Percentiles rank a stretch among this genome's conserved stretches.
Evolutionary conservation across 352 stramenopile genomes (phyloP).

Genomic region (Peronospora tabacina): DNA sequence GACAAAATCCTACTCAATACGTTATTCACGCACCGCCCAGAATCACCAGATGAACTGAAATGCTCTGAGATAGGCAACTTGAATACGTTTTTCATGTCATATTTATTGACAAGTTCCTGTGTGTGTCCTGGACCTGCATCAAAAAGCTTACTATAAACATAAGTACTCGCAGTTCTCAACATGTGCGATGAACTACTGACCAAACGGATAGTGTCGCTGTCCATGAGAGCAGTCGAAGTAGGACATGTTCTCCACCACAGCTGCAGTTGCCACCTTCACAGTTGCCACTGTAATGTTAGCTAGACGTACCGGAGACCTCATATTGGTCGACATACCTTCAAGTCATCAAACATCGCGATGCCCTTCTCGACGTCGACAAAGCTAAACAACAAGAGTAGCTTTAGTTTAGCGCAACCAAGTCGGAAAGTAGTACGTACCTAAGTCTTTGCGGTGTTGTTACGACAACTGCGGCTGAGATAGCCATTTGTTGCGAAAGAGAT

Average conservation of each 20-base stretch:
- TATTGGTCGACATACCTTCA: constrained; percentile 59
- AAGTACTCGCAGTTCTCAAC: not conserved
- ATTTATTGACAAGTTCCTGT: constrained; percentile 68
- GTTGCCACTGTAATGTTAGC: constrained; percentile 3
- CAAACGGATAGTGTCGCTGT: constrained; percentile 82
- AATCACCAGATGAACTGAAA: constrained; percentile 66
- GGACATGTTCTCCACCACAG: constrained; percentile 99
- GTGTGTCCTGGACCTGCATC: constrained; percentile 60
- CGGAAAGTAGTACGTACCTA: constrained; percentile 30
- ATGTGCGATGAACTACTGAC: constrained; percentile 20
- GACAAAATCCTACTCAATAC: not conserved
- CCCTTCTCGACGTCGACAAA: constrained; percentile 99
- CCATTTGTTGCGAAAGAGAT: constrained; percentile 95
- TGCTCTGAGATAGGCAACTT: constrained; percentile 75
- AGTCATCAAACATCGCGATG: constrained; percentile 96
- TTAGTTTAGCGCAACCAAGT: not conserved
- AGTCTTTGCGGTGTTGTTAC: constrained; percentile 98
- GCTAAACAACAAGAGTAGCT: constrained; percentile 26
- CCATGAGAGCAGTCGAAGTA: constrained; percentile 91
- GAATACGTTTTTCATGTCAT: constrained; percentile 79
- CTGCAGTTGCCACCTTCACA: constrained; percentile 89
- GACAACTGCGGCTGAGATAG: constrained; percentile 96
- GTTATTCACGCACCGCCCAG: constrained; percentile 43
- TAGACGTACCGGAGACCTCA: not conserved
- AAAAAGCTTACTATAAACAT: not conserved